Conservation (phyloP, 2,329 filamentous ascomycete genomes). For the Neonectria punicea region DNA sequence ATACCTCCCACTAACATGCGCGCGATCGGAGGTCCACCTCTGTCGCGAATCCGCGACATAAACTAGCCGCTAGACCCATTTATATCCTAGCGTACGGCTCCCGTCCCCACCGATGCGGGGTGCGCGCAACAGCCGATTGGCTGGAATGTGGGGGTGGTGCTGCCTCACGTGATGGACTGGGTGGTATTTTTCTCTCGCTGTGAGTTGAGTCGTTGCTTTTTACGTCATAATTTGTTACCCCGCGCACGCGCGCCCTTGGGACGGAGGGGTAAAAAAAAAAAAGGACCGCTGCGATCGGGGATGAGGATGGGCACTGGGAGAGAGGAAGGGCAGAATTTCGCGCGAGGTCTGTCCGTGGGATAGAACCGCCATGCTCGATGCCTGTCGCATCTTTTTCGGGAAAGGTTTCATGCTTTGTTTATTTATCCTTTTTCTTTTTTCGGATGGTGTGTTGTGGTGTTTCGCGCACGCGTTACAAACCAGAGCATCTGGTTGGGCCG, state of each 20-base stretch:
- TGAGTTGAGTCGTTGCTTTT: conserved; percentile 18
- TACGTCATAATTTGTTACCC: conserved; percentile 36
- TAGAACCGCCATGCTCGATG: conserved; percentile 2
- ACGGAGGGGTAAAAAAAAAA: conserved; percentile 24
- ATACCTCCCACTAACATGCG: conserved; percentile 3
- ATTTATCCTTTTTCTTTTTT: conserved; percentile 5
- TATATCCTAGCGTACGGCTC: conserved; percentile 36
- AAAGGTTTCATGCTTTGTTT: conserved; percentile 5
- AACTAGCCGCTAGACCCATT: conserved; percentile 22
- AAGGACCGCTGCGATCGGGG: not conserved
- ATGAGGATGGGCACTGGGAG: not conserved
- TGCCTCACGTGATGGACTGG: conserved; percentile 26
- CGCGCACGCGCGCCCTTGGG: conserved; percentile 7
- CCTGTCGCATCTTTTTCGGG: conserved; percentile 6
- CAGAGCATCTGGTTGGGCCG: conserved; percentile 20
- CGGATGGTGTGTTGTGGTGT: conserved; percentile 7
- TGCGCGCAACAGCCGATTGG: conserved; percentile 34
- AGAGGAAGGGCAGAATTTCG: not conserved
- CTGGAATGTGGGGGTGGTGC: not conserved
- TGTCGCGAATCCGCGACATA: conserved; percentile 28
- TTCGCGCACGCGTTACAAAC: conserved; percentile 14
- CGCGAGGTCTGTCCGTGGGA: not conserved
- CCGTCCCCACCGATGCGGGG: conserved; percentile 36
- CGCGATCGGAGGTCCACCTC: conserved; percentile 16
- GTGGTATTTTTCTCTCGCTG: not conserved